phyloP scores from a whole-genome alignment of 208 protist species.

The Leishmania tarentolae region DNA sequence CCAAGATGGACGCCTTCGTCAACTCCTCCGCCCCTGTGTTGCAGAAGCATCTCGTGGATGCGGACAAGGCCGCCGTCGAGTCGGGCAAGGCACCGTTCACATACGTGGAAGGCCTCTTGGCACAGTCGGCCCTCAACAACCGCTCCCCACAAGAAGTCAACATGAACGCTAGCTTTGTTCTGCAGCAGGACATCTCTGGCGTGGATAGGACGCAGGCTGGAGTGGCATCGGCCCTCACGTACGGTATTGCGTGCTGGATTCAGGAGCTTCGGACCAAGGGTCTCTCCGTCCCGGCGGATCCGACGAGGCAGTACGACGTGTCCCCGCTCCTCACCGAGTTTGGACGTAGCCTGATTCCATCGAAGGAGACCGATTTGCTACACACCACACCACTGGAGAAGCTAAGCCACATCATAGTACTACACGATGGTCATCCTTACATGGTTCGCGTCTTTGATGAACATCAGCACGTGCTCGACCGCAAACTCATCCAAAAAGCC shows the following conservation, averaged over 20 bases:
- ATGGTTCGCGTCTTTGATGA: constrained; percentile 76
- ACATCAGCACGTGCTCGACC: constrained; percentile 39
- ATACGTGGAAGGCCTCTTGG: constrained; percentile 71
- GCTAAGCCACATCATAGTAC: constrained; percentile 78
- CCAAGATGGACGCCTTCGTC: constrained; percentile 72
- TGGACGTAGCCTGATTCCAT: constrained; percentile 74
- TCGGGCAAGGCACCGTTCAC: constrained; percentile 57
- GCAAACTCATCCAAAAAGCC: constrained; percentile 54
- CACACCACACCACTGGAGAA: constrained; percentile 64
- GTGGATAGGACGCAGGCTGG: constrained; percentile 60
- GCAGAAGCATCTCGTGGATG: constrained; percentile 69
- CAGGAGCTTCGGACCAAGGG: constrained; percentile 41
- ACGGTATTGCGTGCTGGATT: constrained; percentile 70
- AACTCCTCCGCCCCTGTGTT: constrained; percentile 49
- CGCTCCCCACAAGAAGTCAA: constrained; percentile 76
- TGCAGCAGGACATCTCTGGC: constrained; percentile 49
- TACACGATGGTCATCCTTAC: constrained; percentile 85
- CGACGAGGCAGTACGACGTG: constrained; percentile 52
- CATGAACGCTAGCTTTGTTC: constrained; percentile 65
- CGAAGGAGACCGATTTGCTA: constrained; percentile 58
- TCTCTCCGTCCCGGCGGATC: constrained; percentile 32
- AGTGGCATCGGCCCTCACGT: constrained; percentile 62
- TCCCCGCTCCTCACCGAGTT: constrained; percentile 75
- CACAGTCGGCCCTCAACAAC: constrained; percentile 49
- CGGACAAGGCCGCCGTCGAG: constrained; percentile 49